Evolutionary conservation across 352 stramenopile species (phyloP).

Genomic region (Globisporangium spiculum): DNA sequence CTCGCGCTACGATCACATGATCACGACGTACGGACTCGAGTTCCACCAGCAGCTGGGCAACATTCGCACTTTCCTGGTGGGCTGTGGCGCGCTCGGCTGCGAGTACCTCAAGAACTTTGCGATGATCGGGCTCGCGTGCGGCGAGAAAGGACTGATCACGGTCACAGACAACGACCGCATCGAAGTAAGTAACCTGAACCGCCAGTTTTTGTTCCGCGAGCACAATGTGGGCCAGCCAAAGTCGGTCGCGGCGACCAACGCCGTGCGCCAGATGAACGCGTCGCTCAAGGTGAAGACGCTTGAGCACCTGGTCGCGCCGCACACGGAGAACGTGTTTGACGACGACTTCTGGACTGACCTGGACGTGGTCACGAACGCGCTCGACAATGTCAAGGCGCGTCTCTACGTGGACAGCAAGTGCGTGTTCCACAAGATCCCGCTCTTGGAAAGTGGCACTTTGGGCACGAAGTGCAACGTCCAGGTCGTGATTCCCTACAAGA

Average conservation of each 20-base stretch:
- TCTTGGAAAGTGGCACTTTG: slow-evolving; percentile 98
- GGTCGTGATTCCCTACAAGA: slow-evolving; percentile 84
- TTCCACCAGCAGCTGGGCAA: slow-evolving; percentile 69
- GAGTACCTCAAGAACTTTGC: slow-evolving; percentile 89
- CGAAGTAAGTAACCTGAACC: slow-evolving; percentile 87
- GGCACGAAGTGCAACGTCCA: slow-evolving; percentile 98
- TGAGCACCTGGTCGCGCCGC: slow-evolving; percentile 74
- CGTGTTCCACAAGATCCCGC: slow-evolving; percentile 94
- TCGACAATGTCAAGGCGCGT: slow-evolving; percentile 99
- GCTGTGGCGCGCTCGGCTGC: slow-evolving; percentile 76
- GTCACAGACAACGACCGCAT: slow-evolving; percentile 88
- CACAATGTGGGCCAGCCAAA: slow-evolving; percentile 86
- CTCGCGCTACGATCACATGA: slow-evolving; percentile 81
- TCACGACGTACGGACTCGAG: slow-evolving; percentile 62
- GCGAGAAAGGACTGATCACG: slow-evolving; percentile 73
- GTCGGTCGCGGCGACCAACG: slow-evolving; percentile 74
- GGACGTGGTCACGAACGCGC: slow-evolving; percentile 97
- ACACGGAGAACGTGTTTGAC: slow-evolving; percentile 81
- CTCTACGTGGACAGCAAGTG: slow-evolving; percentile 98
- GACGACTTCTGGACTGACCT: slow-evolving; percentile 80
- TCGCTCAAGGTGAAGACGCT: slow-evolving; percentile 79
- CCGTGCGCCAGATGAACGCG: slow-evolving; percentile 72
- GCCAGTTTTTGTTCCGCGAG: slow-evolving; percentile 84
- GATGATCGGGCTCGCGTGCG: slow-evolving; percentile 75
- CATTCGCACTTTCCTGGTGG: slow-evolving; percentile 79